Conservation (phyloP, 2,329 filamentous ascomycete genomes). For the Claviceps monticola region DNA sequence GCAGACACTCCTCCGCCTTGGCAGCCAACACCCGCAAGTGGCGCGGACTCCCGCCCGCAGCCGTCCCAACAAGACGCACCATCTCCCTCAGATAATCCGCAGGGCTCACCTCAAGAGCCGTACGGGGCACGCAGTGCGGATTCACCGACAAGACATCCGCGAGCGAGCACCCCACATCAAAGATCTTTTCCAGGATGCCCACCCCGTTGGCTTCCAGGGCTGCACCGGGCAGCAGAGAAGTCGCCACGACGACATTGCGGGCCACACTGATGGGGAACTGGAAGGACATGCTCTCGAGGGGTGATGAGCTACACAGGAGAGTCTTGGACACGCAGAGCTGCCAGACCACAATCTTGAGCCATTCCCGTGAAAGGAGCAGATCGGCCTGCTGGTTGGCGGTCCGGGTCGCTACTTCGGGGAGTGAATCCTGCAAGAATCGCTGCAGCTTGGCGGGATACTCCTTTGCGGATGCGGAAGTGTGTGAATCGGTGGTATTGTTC, state of each 20-base stretch:
- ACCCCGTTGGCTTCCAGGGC: conserved; percentile 21
- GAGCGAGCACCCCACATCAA: conserved; percentile 20
- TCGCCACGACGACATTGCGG: conserved; percentile 12
- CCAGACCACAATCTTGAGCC: conserved; percentile 17
- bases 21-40: conserved; percentile 1
- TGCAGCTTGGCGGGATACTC: conserved; percentile 6
- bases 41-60: not conserved
- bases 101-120: not conserved
- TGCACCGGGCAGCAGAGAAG: conserved; percentile 9
- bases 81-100: conserved; percentile 2
- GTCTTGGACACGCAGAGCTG: conserved; percentile 14
- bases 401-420: conserved; percentile 6
- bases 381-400: conserved; percentile 13
- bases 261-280: conserved; percentile 14
- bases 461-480: conserved; percentile 1
- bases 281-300: conserved; percentile 14
- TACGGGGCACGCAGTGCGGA: conserved; percentile 1
- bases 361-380: conserved; percentile 13
- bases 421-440: conserved; percentile 5
- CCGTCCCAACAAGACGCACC: conserved; percentile 1
- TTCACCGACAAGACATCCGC: conserved; percentile 11
- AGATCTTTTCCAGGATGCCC: conserved; percentile 20
- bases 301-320: conserved; percentile 4
- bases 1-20: conserved; percentile 2
- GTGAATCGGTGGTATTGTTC: conserved; percentile 10